Evolutionary conservation across 1,139 yeast genomes (phyloP), one percentile per base, ranked within the genome.

Genomic region (Meyerozyma smithsonii): DNA sequence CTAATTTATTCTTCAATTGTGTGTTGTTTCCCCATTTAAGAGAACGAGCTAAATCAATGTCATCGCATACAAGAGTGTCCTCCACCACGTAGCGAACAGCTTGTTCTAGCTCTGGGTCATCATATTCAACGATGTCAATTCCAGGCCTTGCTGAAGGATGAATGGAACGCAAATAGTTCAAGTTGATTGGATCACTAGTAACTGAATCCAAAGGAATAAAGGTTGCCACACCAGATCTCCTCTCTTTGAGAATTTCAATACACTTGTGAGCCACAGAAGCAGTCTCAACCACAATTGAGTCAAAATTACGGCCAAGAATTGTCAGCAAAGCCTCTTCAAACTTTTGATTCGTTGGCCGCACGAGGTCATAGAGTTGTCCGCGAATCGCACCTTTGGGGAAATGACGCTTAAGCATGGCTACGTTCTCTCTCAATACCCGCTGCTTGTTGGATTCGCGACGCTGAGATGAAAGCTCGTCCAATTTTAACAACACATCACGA

Each of bases 201-300:
- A 92, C 79, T 1, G 90, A 74, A 53, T 89, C 95, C 40, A 92
- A 65, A 0, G 98, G 98, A 45, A 92, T 84, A 51, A 92, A 90
- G 0, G 95, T 81, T 1, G 92, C 90, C 11, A 78, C 74, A 36
- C 97, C 97, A 10, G 84, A 69, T 47, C 96, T 74, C 56, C 94
- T 92, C 48, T 87, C 95, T 51, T 89, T 87, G 58, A 92, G 67
- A 42, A 84, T 83, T 14, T 80, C 79, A 51, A 92, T 84, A 62
- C 98, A 90, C 46, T 81, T 83, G 43, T 83, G 79, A 1, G 97
- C 98, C 15, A 84, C 77, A 10, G 80, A 61, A 2, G 84, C 64
- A 18, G 78, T 77, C 50, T 88, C 96, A 4, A 92, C 98, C 24
- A 92, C 75, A 8, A 92, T 76, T 0, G 97, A 77, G 57, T 92